Evolutionary conservation across 345 rosid genomes (phyloP).

Genomic region (Citrus glauca): DNA sequence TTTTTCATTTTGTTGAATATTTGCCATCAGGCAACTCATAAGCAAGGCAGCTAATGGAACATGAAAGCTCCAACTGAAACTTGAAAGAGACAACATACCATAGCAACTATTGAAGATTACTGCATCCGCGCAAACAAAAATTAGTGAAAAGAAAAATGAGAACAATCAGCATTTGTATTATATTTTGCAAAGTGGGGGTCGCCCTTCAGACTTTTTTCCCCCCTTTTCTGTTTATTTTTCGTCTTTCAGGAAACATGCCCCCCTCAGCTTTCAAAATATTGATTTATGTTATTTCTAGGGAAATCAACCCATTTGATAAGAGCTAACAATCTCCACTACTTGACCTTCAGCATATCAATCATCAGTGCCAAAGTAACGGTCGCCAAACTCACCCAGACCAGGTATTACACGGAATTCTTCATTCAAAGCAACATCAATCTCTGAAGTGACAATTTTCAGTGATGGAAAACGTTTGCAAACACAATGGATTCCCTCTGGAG

Average conservation of each 20-base stretch:
- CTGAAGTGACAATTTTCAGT: constrained; percentile 92
- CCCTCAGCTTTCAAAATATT: constrained; percentile 2
- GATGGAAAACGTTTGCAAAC: constrained; percentile 78
- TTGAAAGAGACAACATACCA: background rate
- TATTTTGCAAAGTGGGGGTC: background rate
- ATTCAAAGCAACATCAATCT: constrained; percentile 79
- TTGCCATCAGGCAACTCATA: background rate
- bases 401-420: constrained; percentile 93
- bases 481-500: constrained; percentile 96
- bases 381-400: constrained; percentile 98
- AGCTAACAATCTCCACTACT: background rate
- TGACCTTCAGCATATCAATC: constrained; percentile 37
- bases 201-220: background rate
- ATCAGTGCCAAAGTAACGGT: constrained; percentile 97
- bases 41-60: background rate
- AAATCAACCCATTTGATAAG: background rate
- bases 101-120: background rate
- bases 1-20: background rate
- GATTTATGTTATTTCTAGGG: background rate
- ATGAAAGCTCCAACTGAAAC: background rate
- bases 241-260: background rate
- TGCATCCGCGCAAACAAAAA: background rate
- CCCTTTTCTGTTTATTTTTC: too few species aligned
- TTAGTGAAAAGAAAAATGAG: background rate
- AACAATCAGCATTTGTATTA: background rate